A percentile compares a stretch with the other conserved stretches of the same genome.
Conservation (phyloP, 148 eudicot genomes). For the Persicaria maculosa region DNA sequence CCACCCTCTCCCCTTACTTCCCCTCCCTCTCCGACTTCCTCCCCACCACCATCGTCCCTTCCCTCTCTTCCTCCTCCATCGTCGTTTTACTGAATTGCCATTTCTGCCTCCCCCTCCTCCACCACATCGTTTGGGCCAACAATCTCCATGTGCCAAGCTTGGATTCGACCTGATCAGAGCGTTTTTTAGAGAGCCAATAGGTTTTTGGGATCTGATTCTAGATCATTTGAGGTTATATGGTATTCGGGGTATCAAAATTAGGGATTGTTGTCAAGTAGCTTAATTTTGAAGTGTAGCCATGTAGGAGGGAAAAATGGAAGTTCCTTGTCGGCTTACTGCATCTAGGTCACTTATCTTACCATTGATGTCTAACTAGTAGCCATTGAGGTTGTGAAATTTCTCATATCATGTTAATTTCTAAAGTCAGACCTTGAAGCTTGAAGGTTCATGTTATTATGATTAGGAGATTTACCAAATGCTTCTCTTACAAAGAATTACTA, state of each 20-base stretch:
- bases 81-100: slow-evolving; percentile 29
- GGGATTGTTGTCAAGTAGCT: background rate
- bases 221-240: background rate
- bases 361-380: background rate
- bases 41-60: slow-evolving; percentile 19
- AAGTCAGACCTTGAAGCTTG: background rate
- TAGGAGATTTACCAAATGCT: background rate
- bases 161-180: slow-evolving; percentile 15
- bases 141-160: background rate
- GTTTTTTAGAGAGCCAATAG: no score
- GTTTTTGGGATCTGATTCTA: no score
- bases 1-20: slow-evolving; percentile 84
- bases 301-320: background rate
- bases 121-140: slow-evolving; percentile 31
- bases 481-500: background rate
- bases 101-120: slow-evolving; percentile 52
- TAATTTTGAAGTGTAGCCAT: background rate
- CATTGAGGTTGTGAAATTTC: background rate
- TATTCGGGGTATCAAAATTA: background rate
- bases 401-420: background rate
- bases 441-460: background rate
- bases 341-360: background rate
- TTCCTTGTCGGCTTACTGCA: background rate
- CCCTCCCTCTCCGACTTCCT: slow-evolving; percentile 38
- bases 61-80: slow-evolving; percentile 21